Base-by-base conservation (phyloP, 2,329 filamentous ascomycete genomes). In the Fusarium denticulatum region DNA sequence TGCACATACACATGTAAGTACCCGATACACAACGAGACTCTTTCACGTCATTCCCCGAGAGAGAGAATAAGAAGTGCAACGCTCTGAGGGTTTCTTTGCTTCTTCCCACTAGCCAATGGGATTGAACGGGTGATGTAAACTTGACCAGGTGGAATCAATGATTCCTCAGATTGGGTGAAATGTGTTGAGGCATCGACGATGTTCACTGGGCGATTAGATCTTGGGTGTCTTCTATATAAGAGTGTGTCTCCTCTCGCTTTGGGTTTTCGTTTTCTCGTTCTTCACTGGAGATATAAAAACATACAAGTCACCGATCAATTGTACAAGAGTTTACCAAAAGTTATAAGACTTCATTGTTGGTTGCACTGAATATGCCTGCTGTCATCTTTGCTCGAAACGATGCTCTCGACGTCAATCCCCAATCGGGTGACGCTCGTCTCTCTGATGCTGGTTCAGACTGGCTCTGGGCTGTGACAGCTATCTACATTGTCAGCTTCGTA, bases 391-490 rank as follows among this genome's bases (percentile, higher is more conserved):
- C 70, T 39, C 79, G 82, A 47, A 88, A 89, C 79, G 81, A 85
- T 49, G 86, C 85, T 28, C 80, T 89, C 42, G 69, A 80, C 39
- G 77, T 83, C 79, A 87, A 89, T 80, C 86, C 85, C 6, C 82
- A 84, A 1, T 71, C 67, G 6, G 84, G 84, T 14, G 80, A 81
- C 24, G 76, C 80, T 45, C 78, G 84, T 24, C 81, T 88, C 26
- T 82, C 83, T 2, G 79, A 79, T 3, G 79, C 86, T 63, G 88
- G 87, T 61, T 88, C 87, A 46, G 80, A 87, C 82, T 90, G 87
- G 88, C 82, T 89, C 18, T 89, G 85, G 84, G 83, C 87, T 37
- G 86, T 87, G n/a, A 85, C 84, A 10, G 86, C 87, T 62, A 59
- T 89, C 76, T 88, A 85, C 72, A 67, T 80, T 11, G 28, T 88